Evolutionary conservation across 2,329 filamentous ascomycete species (phyloP).

Genomic region (Tolypocladium inflatum): DNA sequence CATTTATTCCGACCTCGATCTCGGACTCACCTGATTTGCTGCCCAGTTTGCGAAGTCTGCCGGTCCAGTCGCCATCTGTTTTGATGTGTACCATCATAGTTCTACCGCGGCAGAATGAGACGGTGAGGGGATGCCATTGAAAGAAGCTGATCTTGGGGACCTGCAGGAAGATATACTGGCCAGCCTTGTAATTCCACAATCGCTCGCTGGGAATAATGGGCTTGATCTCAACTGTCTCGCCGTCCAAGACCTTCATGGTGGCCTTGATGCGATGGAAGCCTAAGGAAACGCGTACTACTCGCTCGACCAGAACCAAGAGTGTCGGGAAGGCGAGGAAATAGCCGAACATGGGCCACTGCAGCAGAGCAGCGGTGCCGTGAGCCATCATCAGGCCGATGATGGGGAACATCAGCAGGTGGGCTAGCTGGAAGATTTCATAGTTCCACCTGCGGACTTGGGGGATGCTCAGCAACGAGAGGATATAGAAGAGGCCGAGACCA

Average conservation of each 20-base stretch:
- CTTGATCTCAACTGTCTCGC: conserved; percentile 41
- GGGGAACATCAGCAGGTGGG: conserved; percentile 48
- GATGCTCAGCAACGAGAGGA: conserved; percentile 37
- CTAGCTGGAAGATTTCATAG: conserved; percentile 48
- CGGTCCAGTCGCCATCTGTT: conserved; percentile 48
- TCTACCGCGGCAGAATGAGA: conserved; percentile 42
- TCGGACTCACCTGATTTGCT: conserved; percentile 8
- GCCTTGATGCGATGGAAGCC: conserved; percentile 40
- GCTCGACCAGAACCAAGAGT: conserved; percentile 38
- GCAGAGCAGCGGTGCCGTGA: conserved; percentile 38
- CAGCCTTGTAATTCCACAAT: conserved; percentile 44
- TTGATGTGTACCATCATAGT: conserved; percentile 48
- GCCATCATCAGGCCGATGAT: conserved; percentile 46
- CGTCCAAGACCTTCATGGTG: conserved; percentile 37
- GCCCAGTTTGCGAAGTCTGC: conserved; percentile 31
- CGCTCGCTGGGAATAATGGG: conserved; percentile 36
- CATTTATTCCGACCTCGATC: conserved; percentile 44
- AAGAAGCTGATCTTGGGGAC: conserved; percentile 42
- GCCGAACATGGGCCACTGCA: conserved; percentile 48
- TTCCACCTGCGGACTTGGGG: conserved; percentile 39
- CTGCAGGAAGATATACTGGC: conserved; percentile 48
- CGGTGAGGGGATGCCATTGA: conserved; percentile 52
- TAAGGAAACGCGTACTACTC: conserved; percentile 30
- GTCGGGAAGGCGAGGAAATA: conserved; percentile 46
- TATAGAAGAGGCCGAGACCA: conserved; percentile 38